A percentile compares a stretch with the other conserved stretches of the same genome.
Evolutionary conservation across 2,329 filamentous ascomycete genomes (phyloP).

Genomic region (Fusarium albidum): DNA sequence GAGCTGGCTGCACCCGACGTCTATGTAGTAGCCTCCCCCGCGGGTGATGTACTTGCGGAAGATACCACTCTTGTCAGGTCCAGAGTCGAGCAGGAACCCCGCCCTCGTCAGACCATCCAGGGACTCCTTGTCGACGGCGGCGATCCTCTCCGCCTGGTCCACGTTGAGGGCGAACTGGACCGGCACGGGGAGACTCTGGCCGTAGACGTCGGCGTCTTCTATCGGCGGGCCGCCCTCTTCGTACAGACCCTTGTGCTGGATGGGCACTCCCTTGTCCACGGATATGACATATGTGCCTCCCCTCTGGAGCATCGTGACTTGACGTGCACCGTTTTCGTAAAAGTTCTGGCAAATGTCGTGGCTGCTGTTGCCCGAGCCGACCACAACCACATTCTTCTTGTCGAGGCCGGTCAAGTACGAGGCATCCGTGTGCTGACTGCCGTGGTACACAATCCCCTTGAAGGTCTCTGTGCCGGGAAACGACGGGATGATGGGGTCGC

Average conservation of each 20-base stretch:
- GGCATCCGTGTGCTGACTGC: slow-evolving; percentile 42
- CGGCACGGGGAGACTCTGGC: slow-evolving; percentile 10
- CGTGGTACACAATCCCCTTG: slow-evolving; percentile 33
- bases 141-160: slow-evolving; percentile 50
- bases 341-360: slow-evolving; percentile 62
- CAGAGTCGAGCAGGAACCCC: slow-evolving; percentile 65
- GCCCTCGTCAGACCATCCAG: slow-evolving; percentile 56
- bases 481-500: slow-evolving; percentile 8
- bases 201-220: slow-evolving; percentile 59
- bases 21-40: slow-evolving; percentile 53
- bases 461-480: slow-evolving; percentile 13
- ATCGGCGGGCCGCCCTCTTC: slow-evolving; percentile 50
- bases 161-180: slow-evolving; percentile 53
- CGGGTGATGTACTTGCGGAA: slow-evolving; percentile 45
- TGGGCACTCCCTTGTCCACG: slow-evolving; percentile 45
- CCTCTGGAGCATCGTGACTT: slow-evolving; percentile 63
- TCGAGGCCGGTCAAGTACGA: slow-evolving; percentile 21
- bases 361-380: slow-evolving; percentile 58
- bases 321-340: slow-evolving; percentile 53
- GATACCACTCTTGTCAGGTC: slow-evolving; percentile 61
- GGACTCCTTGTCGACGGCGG: slow-evolving; percentile 47
- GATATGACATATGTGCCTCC: slow-evolving; percentile 59
- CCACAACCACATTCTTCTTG: slow-evolving; percentile 54
- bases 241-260: slow-evolving; percentile 52
- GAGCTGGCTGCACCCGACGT: slow-evolving; percentile 50